A percentile compares a stretch with the other conserved stretches of the same genome.
Evolutionary conservation across 2,329 filamentous ascomycete species (phyloP).

Genomic region (Talaromyces sp.): DNA sequence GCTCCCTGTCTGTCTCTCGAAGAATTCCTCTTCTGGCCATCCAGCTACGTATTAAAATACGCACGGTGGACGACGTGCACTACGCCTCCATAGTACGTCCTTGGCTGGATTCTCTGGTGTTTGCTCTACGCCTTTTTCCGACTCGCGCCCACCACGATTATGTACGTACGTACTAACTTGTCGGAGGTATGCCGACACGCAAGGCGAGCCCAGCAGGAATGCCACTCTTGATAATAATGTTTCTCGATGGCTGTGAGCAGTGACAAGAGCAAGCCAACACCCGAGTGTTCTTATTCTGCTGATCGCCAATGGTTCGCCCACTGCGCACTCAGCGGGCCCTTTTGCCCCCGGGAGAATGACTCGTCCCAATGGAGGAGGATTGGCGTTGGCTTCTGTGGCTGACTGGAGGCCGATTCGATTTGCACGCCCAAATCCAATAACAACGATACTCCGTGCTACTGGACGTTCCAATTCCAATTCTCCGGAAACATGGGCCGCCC

Average conservation of each 20-base stretch:
- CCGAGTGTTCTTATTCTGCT: not conserved
- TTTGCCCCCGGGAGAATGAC: not conserved
- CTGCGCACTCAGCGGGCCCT: not conserved
- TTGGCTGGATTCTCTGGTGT: not conserved
- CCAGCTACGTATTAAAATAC: not conserved
- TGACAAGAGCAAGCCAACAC: not conserved
- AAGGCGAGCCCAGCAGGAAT: not conserved
- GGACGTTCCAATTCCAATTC: slow-evolving; percentile 1
- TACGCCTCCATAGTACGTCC: too few relatives aligned
- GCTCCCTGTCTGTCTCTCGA: too few relatives aligned
- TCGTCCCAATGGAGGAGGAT: not conserved
- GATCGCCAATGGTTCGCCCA: not conserved
- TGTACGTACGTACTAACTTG: not conserved
- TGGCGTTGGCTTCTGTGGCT: not conserved
- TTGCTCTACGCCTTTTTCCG: not conserved
- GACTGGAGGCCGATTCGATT: not conserved
- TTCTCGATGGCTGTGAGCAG: not conserved
- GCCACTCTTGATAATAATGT: not conserved
- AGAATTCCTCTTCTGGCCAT: not conserved
- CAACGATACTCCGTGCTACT: not conserved
- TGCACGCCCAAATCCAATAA: not conserved
- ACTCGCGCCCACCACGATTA: not conserved
- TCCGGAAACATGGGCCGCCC: slow-evolving; percentile 10
- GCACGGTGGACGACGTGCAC: not conserved
- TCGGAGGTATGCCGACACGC: not conserved